These are phyloP conservation scores for Xylaria sp. DNA, from an alignment of 2,329 filamentous ascomycete species.

Conservation along the genomic window DNA sequence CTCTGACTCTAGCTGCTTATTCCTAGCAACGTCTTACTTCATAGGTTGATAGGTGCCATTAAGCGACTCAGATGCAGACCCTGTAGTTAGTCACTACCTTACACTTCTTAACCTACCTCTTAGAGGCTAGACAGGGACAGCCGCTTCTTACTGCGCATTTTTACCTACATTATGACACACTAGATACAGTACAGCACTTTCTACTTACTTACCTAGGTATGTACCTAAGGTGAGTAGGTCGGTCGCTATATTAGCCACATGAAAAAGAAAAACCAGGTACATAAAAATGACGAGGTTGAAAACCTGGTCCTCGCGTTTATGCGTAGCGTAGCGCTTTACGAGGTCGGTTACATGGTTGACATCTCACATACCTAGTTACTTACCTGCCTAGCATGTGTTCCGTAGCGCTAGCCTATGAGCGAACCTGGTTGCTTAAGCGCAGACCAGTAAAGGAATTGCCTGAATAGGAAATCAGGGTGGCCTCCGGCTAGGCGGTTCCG, in stretches of 20 bases:
- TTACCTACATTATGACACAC: not conserved
- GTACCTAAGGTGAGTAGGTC: not conserved
- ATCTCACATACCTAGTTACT: not conserved
- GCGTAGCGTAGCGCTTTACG: conserved; percentile 12
- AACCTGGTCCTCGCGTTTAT: not conserved
- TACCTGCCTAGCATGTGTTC: not conserved
- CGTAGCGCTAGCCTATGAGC: conserved; percentile 16
- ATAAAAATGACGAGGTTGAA: not conserved
- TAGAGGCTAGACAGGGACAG: not conserved
- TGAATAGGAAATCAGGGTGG: conserved; percentile 17
- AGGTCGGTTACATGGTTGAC: not conserved
- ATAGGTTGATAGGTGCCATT: conserved; percentile 17
- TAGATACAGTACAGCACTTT: not conserved
- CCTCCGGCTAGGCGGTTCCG: conserved; percentile 19
- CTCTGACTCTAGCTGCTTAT: conserved; percentile 16
- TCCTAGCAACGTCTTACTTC: conserved; percentile 10
- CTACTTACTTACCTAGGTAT: not conserved
- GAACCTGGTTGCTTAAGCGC: conserved; percentile 1
- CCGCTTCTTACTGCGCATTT: conserved; percentile 1
- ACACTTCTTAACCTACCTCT: not conserved
- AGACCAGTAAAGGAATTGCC: conserved; percentile 16
- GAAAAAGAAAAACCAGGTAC: not conserved
- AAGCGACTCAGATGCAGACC: conserved; percentile 33
- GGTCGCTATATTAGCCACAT: not conserved
- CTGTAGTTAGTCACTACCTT: not conserved